Percentiles rank a stretch among this genome's conserved stretches.
phyloP scores from a whole-genome alignment of 495 filamentous ascomycete species.

The Neurospora sublineolata region DNA sequence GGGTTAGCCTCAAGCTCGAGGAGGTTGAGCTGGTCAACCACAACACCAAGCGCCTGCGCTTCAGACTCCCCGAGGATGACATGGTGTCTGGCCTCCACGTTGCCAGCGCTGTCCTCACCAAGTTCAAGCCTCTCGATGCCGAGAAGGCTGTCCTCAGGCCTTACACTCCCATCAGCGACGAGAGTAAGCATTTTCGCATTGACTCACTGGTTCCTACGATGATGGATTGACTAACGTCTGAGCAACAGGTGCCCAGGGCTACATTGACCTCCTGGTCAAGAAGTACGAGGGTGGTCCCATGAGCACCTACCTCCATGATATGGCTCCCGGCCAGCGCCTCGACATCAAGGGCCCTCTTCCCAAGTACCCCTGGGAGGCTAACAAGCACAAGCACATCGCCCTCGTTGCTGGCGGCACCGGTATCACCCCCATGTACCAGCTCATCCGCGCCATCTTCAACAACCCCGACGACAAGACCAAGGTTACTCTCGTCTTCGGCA shows the following conservation, averaged over 20 bases:
- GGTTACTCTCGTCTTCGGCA: conserved; percentile 88
- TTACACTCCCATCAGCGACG: conserved; percentile 85
- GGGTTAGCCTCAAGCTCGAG: conserved; percentile 66
- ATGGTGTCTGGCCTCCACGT: conserved; percentile 69
- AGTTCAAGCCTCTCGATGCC: conserved; percentile 64
- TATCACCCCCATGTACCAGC: conserved; percentile 87
- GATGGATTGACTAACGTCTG: neutral
- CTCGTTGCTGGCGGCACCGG: conserved; percentile 91
- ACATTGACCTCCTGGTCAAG: conserved; percentile 85
- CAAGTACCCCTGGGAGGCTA: conserved; percentile 83
- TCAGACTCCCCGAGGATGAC: conserved; percentile 72
- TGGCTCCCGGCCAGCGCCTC: conserved; percentile 68
- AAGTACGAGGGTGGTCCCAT: conserved; percentile 81
- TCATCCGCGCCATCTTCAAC: conserved; percentile 75
- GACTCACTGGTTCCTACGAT: neutral
- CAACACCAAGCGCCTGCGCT: conserved; percentile 83
- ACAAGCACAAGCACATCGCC: conserved; percentile 92
- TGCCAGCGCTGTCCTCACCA: conserved; percentile 77
- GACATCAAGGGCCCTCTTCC: conserved; percentile 90
- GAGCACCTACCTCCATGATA: conserved; percentile 74
- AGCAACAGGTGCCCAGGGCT: conserved; percentile 51
- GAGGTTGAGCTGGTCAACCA: conserved; percentile 67
- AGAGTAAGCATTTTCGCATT: conserved; percentile 41
- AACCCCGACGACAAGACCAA: conserved; percentile 95
- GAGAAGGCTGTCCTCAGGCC: conserved; percentile 80